Evolutionary conservation across 2,329 filamentous ascomycete species (phyloP), one percentile per base, ranked within the genome.

Genomic region (Stenocarpella maydis): DNA sequence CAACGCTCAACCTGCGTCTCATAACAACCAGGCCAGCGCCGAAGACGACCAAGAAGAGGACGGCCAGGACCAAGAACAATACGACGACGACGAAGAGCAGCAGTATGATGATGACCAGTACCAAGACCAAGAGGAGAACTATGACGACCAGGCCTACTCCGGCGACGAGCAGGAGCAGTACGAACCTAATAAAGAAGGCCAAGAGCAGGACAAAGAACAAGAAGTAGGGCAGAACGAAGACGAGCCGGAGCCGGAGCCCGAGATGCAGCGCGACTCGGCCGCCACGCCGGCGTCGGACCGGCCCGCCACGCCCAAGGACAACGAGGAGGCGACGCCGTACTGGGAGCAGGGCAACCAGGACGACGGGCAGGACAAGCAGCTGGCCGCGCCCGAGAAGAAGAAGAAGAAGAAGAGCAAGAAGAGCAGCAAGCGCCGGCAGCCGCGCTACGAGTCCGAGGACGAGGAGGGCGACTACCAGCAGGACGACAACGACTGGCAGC

Each of bases 231-330:
- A 72, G 47, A 61, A 67, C 74, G 53, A 78, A 76, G 73, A 77
- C 75, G 72, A 77, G 80, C 71, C 73, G 74, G 68, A 85, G 52
- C 87, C 90, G 68, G 87, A 88, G 53, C 77, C 91, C 76, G 88
- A 89, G 75, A 77, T 91, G 74, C 84, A 86, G 54, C 78, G 91
- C 68, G 89, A 91, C 73, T 84, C 91, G 64, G 68, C 64, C 17
- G 72, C 73, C 15, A 75, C 76, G 4, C 75, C 76, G 0, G 63
- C 73, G 0, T 74, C 75, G 1, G 77, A 76, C 3, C 75, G 77
- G 68, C 77, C 77, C 0, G 70, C 77, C 34, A 79, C 78, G 0
- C 78, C 77, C 63, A 75, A 76, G 60, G 75, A 77, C 63, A 74
- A 78, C 37, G 75, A 77, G 64, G 75, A 79, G 70, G 67, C 43